Base-by-base conservation (phyloP, 805 yeast genomes). In the Cyberlindnera maritima region DNA sequence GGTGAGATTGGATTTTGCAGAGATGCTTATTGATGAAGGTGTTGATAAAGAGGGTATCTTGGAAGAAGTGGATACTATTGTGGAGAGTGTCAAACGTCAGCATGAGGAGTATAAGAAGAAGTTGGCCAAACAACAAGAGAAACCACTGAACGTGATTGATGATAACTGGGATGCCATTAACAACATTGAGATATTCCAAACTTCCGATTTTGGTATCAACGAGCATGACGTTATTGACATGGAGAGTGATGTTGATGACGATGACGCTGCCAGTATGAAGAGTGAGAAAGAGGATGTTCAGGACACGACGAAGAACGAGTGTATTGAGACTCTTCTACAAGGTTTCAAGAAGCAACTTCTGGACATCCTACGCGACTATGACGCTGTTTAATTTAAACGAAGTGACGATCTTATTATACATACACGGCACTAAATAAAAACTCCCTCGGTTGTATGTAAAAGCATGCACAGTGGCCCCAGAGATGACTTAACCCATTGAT, bases 181-280 rank as follows among this genome's bases (percentile, higher is more conserved):
- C 41, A 64, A 71, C 2, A 43, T 68, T 9, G 72, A 73, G 4
- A 66, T 74, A 1, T 61, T 76, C 50, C 67, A 69, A 11, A 65
- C 71, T 11, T 62, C 67, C 4, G 79, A 76, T 45, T 70, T 77
- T 49, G 83, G 82, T 0, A 52, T 77, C 13, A 68, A 71, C 17
- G 79, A 75, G 25, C 70, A 72, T 39, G 82, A 78, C 50, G 53
- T 73, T n/a, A 70, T 69, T 18, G 79, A 74, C 47, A 53, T 72
- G 19, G 68, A 67, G 39, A 46, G 62, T 15, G 54, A 47, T 26
- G 41, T 19, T 15, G 56, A 50, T 7, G 44, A 47, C 20, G 50
- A 41, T 14, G 53, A 49, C 8, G 36, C 36, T 26, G 48, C 43
- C 2, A 36, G 26, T 20, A 21, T 36, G 21, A 36, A 36, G 21